Evolutionary conservation across 768 basidiomycete genomes (phyloP), one percentile per base, ranked within the genome.

Genomic region (Sutorius australiensis): DNA sequence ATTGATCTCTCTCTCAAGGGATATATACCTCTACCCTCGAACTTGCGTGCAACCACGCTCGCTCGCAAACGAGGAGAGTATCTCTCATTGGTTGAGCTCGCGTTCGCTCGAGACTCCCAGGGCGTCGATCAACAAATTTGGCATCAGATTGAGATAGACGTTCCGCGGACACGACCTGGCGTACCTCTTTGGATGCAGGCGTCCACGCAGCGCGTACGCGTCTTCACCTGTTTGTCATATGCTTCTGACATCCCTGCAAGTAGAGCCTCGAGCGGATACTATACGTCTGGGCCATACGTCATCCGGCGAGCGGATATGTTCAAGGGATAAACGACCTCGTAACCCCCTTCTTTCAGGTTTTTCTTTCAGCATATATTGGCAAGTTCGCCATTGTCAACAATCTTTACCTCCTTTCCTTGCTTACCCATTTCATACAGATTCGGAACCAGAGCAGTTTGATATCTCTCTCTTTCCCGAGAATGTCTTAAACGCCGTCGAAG

Each of bases 91-190:
- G 95, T 95, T 8, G 83, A 91, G 59, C 77, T 94, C 16, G 87
- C 97, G 14, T 99, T 98, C 67, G 84, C 89, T 12, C 80, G 90
- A 36, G 92, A 92, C 53, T 80, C 83, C 30, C 86, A 89, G 51
- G 86, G 89, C 0, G 78, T 95, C 30, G 95, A 99, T 70, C 92
- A 94, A 62, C 89, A 92, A 70, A 95, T 98, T 66, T 98, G 97
- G 97, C 97, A 98, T 72, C 97, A 99, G 71, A 98, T 98, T 61
- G 92, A 93, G 65, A 98, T 98, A 54, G 97, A 99, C 64, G 95
- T 98, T 6, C 97, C 97, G 11, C 79, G 97, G 48, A 99, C 97
- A 36, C 75, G 95, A 46, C 95, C 97, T 16, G 94, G 95, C 19
- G 85, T 95, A 11, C 79, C 76, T 33, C 72, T 99, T 19, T 99